Percentiles rank a stretch among this genome's conserved stretches.
These are phyloP conservation scores for Blastomyces parvus DNA, from an alignment of 2,329 filamentous ascomycete genomes.

Conservation along the genomic window DNA sequence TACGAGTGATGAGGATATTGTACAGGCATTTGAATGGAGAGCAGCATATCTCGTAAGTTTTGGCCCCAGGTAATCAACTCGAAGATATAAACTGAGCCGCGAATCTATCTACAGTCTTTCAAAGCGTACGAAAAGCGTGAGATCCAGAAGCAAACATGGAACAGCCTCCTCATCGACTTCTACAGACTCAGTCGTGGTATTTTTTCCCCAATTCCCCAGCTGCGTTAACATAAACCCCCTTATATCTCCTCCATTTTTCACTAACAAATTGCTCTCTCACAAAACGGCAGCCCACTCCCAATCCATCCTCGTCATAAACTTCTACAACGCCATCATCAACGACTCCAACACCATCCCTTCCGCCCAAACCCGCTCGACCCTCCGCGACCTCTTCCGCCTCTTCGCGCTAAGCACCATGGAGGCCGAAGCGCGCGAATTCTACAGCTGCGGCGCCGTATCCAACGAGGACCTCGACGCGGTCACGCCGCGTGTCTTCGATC, in stretches of 20 bases:
- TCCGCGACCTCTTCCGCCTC: slow-evolving; percentile 39
- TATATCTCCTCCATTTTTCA: neutral
- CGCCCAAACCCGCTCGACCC: slow-evolving; percentile 22
- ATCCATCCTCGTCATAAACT: slow-evolving; percentile 40
- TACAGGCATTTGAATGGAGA: slow-evolving; percentile 39
- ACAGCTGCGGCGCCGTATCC: slow-evolving; percentile 35
- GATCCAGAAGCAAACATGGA: slow-evolving; percentile 39
- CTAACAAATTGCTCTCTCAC: neutral
- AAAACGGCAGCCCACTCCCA: slow-evolving; percentile 34
- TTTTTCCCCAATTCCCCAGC: neutral
- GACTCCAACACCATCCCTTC: slow-evolving; percentile 14
- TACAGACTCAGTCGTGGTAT: slow-evolving; percentile 20
- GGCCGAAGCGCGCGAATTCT: slow-evolving; percentile 37
- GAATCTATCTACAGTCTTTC: slow-evolving; percentile 9
- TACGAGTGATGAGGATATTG: slow-evolving; percentile 31
- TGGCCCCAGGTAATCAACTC: neutral
- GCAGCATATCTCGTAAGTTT: slow-evolving; percentile 31
- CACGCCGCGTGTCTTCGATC: slow-evolving; percentile 33
- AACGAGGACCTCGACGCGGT: slow-evolving; percentile 35
- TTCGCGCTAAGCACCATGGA: slow-evolving; percentile 41
- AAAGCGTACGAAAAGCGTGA: slow-evolving; percentile 34
- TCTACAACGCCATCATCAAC: slow-evolving; percentile 31
- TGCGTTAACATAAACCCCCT: neutral
- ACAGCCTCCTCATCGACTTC: slow-evolving; percentile 28
- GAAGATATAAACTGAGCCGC: neutral